Percentiles rank a stretch among this genome's conserved stretches.
phyloP scores from a whole-genome alignment of 768 basidiomycete genomes.

The Russula sp. region DNA sequence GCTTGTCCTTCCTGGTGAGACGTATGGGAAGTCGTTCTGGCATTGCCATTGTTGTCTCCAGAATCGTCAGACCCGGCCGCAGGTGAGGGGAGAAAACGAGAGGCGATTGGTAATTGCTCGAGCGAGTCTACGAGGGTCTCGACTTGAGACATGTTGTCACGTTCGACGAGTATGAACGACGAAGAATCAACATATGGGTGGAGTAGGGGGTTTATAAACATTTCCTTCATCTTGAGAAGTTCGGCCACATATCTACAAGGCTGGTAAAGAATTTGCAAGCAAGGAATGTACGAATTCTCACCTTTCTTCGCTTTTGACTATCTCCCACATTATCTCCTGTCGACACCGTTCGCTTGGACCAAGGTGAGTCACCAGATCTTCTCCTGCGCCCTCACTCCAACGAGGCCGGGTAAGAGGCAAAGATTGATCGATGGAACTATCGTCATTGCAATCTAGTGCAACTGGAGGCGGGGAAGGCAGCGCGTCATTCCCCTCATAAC shows the following conservation, averaged over 20 bases:
- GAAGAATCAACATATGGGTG: constrained; percentile 72
- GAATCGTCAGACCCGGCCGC: constrained; percentile 49
- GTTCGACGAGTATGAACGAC: constrained; percentile 58
- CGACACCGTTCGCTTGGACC: constrained; percentile 92
- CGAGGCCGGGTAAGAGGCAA: constrained; percentile 77
- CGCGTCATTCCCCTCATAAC: constrained; percentile 44
- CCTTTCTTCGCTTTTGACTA: constrained; percentile 95
- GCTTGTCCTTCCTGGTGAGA: constrained; percentile 34
- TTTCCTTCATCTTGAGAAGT: constrained; percentile 87
- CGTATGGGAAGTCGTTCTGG: constrained; percentile 45
- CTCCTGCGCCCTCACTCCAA: constrained; percentile 94
- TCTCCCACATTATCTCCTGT: constrained; percentile 95
- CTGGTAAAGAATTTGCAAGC: constrained; percentile 1
- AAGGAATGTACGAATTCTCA: constrained; percentile 39
- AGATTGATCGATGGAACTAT: constrained; percentile 55
- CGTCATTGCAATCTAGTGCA: constrained; percentile 44
- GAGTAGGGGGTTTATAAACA: constrained; percentile 84
- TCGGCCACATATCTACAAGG: constrained; percentile 82
- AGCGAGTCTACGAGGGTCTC: constrained; percentile 70
- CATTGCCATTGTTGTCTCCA: constrained; percentile 58
- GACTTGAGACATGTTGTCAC: constrained; percentile 62
- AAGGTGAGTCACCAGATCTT: constrained; percentile 88
- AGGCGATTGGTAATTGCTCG: constrained; percentile 83
- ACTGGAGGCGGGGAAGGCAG: constrained; percentile 59
- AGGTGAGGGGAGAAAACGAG: constrained; percentile 79